phyloP scores from a whole-genome alignment of 306 rosid genomes.

The Castanospermum australe region DNA sequence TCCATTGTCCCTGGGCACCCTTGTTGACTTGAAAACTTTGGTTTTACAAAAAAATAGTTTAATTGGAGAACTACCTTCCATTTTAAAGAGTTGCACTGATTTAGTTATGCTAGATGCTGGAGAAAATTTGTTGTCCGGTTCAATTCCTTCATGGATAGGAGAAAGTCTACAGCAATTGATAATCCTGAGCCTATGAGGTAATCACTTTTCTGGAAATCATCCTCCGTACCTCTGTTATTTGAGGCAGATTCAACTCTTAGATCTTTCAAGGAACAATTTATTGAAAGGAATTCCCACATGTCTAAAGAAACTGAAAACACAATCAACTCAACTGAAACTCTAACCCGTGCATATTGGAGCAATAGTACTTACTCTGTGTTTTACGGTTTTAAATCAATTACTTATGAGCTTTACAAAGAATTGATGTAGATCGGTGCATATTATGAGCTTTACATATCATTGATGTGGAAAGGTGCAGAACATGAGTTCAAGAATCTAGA shows the following conservation, averaged over 20 bases:
- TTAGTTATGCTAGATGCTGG: background rate
- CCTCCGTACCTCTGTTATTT: background rate
- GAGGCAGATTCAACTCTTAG: background rate
- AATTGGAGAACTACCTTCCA: background rate
- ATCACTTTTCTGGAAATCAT: background rate
- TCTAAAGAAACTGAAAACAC: background rate
- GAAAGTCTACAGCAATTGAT: background rate
- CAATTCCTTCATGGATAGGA: conserved; percentile 25
- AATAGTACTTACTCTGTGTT: too few species aligned
- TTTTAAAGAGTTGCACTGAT: background rate
- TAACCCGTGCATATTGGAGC: too few species aligned
- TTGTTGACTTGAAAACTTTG: background rate
- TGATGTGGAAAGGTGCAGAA: conserved; percentile 1
- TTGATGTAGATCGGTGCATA: too few species aligned
- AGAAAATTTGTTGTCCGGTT: background rate
- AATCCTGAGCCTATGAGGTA: background rate
- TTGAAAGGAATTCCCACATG: background rate
- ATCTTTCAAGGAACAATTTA: background rate
- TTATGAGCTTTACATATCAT: too few species aligned
- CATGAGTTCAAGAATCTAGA: background rate
- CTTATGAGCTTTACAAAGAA: background rate
- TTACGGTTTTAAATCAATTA: too few species aligned
- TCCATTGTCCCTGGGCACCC: background rate
- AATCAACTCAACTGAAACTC: background rate
- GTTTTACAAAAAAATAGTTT: background rate